A percentile compares a stretch with the other conserved stretches of the same genome.
Evolutionary conservation across 2,329 filamentous ascomycete species (phyloP).

Genomic region (Cylindrodendrum hubeiense): DNA sequence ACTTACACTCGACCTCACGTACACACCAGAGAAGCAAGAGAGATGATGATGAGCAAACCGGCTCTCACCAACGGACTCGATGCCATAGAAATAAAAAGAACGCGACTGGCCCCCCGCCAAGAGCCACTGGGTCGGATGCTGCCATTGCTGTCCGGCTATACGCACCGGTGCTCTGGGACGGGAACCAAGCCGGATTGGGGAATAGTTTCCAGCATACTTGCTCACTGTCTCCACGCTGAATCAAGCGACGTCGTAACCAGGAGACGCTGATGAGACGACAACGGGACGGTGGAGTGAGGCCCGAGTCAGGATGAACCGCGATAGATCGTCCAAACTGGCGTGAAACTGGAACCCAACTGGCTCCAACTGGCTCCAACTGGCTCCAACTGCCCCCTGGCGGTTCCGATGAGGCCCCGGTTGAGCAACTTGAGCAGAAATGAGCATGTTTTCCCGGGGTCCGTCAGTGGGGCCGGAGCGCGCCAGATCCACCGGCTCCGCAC

Average conservation of each 20-base stretch:
- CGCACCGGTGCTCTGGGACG: constrained; percentile 27
- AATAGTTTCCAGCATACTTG: constrained; percentile 39
- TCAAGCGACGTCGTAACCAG: constrained; percentile 16
- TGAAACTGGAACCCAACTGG: background rate
- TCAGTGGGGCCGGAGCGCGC: constrained; percentile 20
- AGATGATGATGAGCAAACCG: constrained; percentile 7
- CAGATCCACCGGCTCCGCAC: constrained; percentile 22
- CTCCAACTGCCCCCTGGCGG: background rate
- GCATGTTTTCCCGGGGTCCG: constrained; percentile 50
- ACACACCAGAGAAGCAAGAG: constrained; percentile 2
- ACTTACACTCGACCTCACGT: background rate
- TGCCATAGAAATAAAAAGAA: constrained; percentile 42
- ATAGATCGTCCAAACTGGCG: background rate
- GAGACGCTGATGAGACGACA: constrained; percentile 25
- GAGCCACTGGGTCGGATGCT: constrained; percentile 13
- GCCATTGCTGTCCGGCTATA: background rate
- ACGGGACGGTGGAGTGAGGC: background rate
- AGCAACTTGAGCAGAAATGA: constrained; percentile 56
- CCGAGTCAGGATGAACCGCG: constrained; percentile 10
- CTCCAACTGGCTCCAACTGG: background rate
- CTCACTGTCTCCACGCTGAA: constrained; percentile 27
- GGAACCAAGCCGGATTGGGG: constrained; percentile 38
- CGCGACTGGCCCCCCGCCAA: constrained; percentile 17
- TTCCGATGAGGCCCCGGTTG: background rate
- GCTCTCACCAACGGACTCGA: constrained; percentile 27